Evolutionary conservation across 345 rosid genomes (phyloP), one percentile per base, ranked within the genome.

Genomic region (Hypericum perforatum): DNA sequence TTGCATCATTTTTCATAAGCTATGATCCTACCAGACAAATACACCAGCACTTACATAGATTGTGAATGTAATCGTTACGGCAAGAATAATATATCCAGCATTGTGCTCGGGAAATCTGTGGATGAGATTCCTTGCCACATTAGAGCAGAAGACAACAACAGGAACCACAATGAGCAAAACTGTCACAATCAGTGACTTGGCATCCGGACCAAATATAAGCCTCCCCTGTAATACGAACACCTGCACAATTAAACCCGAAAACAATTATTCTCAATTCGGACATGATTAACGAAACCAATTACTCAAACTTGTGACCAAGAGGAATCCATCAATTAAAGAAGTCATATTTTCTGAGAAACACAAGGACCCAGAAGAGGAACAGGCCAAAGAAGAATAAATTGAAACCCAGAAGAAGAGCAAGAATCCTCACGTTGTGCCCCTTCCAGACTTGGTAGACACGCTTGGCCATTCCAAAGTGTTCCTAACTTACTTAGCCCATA

Each of bases 121-220:
- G 63, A 70, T 6, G 44, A 79, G 79, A 61, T 63, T 73, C 59
- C 58, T 59, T 40, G 81, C 71, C 11, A 76, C 81, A 61, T 45
- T 38, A 37, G 78, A 58, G 54, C 81, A 76, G 59, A 79, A 79
- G 62, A 73, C 43, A 7, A 71, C 51, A 59, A 73, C 49, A 0
- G 84, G 84, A 54, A 69, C 77, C 59, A 74, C 55, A 22, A 79
- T 71, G 37, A 79, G 81, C 63, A 68, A 60, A 8, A 70, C 11
- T 43, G 79, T 79, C 42, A 76, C 53, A 48, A 56, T 49, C 68
- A 79, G 43, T 29, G 74, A 73, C 62, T 48, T 73, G 6, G 77
- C 79, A 66, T 76, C 84, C 51, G 81, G 78, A 48, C 81, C 84
- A 51, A 79, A 76, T 38, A 79, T 55, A 52, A 79, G 56, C 69